Evolutionary conservation across 1,284 basidiomycete species (phyloP).

Genomic region (Athelia psychrophila): DNA sequence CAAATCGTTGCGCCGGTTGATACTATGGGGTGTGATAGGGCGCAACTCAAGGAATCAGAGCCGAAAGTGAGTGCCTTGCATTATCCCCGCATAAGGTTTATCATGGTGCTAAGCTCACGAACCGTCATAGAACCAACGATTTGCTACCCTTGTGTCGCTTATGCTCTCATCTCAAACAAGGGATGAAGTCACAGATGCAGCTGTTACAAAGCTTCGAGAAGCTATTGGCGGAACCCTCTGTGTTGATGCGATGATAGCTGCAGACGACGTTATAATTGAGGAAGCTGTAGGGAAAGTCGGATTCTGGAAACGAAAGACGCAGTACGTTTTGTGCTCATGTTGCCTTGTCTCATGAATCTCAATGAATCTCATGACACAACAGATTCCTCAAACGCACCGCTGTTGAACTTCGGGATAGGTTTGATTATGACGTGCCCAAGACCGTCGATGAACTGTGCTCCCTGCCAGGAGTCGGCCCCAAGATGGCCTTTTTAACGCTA

Average conservation of each 20-base stretch:
- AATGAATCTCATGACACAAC: neutral
- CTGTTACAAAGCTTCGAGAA: constrained; percentile 73
- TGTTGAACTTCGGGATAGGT: constrained; percentile 62
- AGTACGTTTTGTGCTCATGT: constrained; percentile 38
- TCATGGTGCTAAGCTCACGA: too few species aligned
- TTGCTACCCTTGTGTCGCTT: constrained; percentile 86
- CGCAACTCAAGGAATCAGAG: constrained; percentile 58
- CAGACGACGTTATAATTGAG: constrained; percentile 62
- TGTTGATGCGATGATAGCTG: constrained; percentile 67
- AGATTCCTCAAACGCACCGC: constrained; percentile 80
- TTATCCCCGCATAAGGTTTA: constrained; percentile 5
- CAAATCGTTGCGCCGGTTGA: constrained; percentile 82
- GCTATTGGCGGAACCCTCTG: constrained; percentile 78
- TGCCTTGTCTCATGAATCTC: neutral
- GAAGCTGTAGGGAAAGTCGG: constrained; percentile 87
- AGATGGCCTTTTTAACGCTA: constrained; percentile 87
- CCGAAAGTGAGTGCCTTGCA: constrained; percentile 52
- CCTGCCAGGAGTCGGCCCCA: constrained; percentile 86
- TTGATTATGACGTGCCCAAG: constrained; percentile 81
- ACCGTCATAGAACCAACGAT: constrained; percentile 71
- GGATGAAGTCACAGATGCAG: constrained; percentile 86
- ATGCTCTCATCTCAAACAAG: constrained; percentile 98
- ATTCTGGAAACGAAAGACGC: constrained; percentile 89
- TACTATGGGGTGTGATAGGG: constrained; percentile 84
- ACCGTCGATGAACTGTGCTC: constrained; percentile 84